phyloP scores from a whole-genome alignment of 768 basidiomycete species.

The Multifurca ochricompacta region DNA sequence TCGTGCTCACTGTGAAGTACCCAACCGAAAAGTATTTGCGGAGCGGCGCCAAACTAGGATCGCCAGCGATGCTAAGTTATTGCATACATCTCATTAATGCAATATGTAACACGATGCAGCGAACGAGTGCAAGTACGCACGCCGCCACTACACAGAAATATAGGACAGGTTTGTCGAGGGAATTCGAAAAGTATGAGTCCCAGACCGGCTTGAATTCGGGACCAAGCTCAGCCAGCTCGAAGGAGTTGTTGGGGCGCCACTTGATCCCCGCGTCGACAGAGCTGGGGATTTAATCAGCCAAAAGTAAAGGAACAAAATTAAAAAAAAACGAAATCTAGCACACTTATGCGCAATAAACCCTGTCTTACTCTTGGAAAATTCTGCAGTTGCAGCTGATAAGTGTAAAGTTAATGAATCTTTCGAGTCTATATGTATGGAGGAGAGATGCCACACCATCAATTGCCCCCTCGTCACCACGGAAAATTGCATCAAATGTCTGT shows the following conservation, averaged over 20 bases:
- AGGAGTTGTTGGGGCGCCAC: conserved; percentile 19
- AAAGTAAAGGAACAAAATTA: too few relatives aligned
- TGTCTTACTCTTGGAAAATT: conserved; percentile 33
- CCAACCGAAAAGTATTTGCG: conserved; percentile 22
- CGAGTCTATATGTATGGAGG: neutral
- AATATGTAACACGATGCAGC: too few relatives aligned
- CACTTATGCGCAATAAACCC: conserved; percentile 52
- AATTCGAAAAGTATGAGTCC: conserved; percentile 21
- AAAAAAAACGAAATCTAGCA: conserved; percentile 24
- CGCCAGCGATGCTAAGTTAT: neutral
- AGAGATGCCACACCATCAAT: conserved; percentile 16
- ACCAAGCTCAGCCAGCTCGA: conserved; percentile 23
- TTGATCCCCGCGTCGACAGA: conserved; percentile 24
- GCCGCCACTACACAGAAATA: conserved; percentile 6
- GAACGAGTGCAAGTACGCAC: conserved; percentile 12
- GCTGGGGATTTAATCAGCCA: conserved; percentile 4
- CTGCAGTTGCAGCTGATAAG: conserved; percentile 27
- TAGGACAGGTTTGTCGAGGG: conserved; percentile 24
- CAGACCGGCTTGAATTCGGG: conserved; percentile 24
- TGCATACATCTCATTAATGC: too few relatives aligned
- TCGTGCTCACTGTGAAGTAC: conserved; percentile 5
- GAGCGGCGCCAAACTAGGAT: neutral
- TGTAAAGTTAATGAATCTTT: neutral
- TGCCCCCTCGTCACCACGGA: conserved; percentile 14
- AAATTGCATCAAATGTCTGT: conserved; percentile 22